Evolutionary conservation across 805 yeast species (phyloP), one percentile per base, ranked within the genome.

Genomic region (Lachancea cidri): DNA sequence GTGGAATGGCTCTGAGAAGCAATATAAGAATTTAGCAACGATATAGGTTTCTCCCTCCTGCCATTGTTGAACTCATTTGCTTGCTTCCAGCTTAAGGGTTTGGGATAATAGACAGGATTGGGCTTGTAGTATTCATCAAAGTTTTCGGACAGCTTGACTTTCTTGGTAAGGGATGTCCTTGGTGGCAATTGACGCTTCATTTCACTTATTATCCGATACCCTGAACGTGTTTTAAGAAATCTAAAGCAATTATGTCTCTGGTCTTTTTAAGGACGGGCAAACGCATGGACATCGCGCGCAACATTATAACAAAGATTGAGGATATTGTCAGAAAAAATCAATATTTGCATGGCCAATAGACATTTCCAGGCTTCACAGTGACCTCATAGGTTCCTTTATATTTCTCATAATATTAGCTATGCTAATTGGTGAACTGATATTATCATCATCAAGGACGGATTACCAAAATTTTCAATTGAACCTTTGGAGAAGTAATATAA

Each of bases 21-120:
- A 30, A 44, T 44, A 3, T 15, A 20, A 11, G 41, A 33, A 18
- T 47, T 44, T 29, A 54, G 36, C 11, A 44, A 9, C 3, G 45
- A 48, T 7, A 47, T 39, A 2, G 58, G 58, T 33, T 41, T 54
- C 16, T 35, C 29, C 20, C 52, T 38, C 25, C 44, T 39, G 17
- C 44, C 45, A 27, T 47, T 52, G 35, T 52, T 54, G 29, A 49
- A 52, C 27, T 43, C 45, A 36, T 50, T 48, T 8, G 56, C 56
- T 14, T 42, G 36, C 25, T 42, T 42, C 24, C 46, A 42, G 13
- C 44, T 46, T 4, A 52, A 45, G 1, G 57, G 52, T 17, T 49
- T 41, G 13, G 41, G 47, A 35, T 52, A 52, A 33, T 50, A 52
- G 9, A 36, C 19, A 4, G 46, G 39, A 31, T 50, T 48, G 20